Evolutionary conservation across 2,329 filamentous ascomycete species (phyloP).

Genomic region (Stemphylium lycopersici): DNA sequence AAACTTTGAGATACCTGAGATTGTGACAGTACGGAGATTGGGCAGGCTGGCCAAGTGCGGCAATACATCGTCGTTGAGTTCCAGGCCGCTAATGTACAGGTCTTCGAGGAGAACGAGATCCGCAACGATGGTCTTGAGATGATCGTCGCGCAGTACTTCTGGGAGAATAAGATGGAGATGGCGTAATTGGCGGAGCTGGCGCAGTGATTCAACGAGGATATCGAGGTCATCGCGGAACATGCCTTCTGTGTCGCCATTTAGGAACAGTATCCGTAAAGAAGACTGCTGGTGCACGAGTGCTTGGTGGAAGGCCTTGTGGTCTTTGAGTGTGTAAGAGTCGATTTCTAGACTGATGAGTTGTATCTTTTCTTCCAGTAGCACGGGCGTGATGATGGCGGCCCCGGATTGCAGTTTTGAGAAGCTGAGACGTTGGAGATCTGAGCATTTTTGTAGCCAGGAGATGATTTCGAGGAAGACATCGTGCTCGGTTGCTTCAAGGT

Average conservation of each 20-base stretch:
- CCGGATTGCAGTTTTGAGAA: conserved; percentile 60
- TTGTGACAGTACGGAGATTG: conserved; percentile 59
- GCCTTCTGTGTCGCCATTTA: conserved; percentile 57
- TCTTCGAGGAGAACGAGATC: conserved; percentile 60
- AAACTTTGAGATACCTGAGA: conserved; percentile 63
- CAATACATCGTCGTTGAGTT: conserved; percentile 58
- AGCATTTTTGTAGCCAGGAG: conserved; percentile 63
- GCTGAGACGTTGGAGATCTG: conserved; percentile 56
- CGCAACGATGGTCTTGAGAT: conserved; percentile 57
- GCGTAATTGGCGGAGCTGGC: conserved; percentile 58
- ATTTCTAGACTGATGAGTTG: conserved; percentile 58
- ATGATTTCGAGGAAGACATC: conserved; percentile 60
- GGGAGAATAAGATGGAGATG: conserved; percentile 60
- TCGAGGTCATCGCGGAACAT: conserved; percentile 56
- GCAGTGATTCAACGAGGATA: conserved; percentile 58
- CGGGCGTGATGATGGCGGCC: conserved; percentile 58
- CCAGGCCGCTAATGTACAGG: conserved; percentile 62
- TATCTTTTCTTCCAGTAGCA: conserved; percentile 56
- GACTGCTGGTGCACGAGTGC: conserved; percentile 61
- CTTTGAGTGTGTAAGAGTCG: conserved; percentile 55
- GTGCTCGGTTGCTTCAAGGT: conserved; percentile 59
- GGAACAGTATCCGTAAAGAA: conserved; percentile 53
- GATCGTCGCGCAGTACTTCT: conserved; percentile 57
- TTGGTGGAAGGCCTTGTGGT: conserved; percentile 59
- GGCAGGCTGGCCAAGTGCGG: conserved; percentile 53